These are phyloP conservation scores for Colletotrichum scovillei DNA, from an alignment of 2,329 filamentous ascomycete genomes.

Conservation along the genomic window DNA sequence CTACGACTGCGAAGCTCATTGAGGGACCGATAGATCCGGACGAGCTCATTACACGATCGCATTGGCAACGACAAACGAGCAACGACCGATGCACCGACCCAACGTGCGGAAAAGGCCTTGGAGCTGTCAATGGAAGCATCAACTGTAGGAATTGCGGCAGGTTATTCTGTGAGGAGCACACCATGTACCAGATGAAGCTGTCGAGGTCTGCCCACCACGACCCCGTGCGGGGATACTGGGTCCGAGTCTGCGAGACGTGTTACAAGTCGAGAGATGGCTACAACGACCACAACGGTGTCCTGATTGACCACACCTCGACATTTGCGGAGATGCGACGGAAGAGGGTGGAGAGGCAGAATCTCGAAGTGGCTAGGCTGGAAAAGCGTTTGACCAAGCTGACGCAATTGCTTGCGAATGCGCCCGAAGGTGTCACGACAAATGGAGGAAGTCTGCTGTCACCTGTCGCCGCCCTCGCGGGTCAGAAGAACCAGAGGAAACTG, in stretches of 20 bases:
- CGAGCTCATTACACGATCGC: conserved; percentile 85
- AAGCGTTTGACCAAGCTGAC: conserved; percentile 93
- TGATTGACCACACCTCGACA: conserved; percentile 76
- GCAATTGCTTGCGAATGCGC: conserved; percentile 80
- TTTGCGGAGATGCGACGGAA: conserved; percentile 80
- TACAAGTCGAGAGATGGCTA: conserved; percentile 97
- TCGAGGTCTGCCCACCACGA: conserved; percentile 91
- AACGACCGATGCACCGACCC: conserved; percentile 90
- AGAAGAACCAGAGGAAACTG: conserved; percentile 80
- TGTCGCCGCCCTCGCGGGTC: conserved; percentile 70
- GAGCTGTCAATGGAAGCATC: conserved; percentile 82
- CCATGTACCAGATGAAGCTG: conserved; percentile 99
- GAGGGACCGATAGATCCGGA: conserved; percentile 77
- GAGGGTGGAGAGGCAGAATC: conserved; percentile 83
- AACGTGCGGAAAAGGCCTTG: conserved; percentile 82
- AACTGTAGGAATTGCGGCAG: conserved; percentile 95
- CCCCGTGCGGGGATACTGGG: conserved; percentile 91
- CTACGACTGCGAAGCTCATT: conserved; percentile 51
- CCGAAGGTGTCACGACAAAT: conserved; percentile 70
- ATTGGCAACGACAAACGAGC: conserved; percentile 85
- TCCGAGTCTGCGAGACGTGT: conserved; percentile 97
- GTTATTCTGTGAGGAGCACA: conserved; percentile 96
- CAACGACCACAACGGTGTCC: conserved; percentile 83
- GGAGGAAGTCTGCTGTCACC: conserved; percentile 68
- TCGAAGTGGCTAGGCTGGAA: conserved; percentile 91